These are phyloP conservation scores for Delonix regia DNA, from an alignment of 306 rosid species.

Conservation along the genomic window DNA sequence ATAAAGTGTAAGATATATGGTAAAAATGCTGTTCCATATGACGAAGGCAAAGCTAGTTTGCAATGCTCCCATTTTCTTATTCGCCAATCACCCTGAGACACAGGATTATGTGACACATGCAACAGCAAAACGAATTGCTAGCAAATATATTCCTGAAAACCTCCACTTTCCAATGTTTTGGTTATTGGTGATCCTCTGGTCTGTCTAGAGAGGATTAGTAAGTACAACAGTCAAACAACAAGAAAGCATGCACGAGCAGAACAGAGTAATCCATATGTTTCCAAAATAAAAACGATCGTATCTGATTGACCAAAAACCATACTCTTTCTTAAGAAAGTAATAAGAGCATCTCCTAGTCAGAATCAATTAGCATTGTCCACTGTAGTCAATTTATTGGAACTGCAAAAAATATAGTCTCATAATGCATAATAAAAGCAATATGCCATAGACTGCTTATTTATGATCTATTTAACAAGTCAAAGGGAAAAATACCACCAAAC, in stretches of 20 bases:
- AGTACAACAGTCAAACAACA: not conserved
- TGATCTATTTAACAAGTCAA: slow-evolving; percentile 15
- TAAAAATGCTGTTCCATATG: slow-evolving; percentile 9
- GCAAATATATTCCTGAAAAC: not conserved
- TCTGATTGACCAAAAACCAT: not conserved
- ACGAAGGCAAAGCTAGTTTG: slow-evolving; percentile 1
- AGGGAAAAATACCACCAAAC: slow-evolving; percentile 6
- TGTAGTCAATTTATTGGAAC: slow-evolving; percentile 3
- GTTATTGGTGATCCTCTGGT: slow-evolving; percentile 21
- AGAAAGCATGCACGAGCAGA: not conserved
- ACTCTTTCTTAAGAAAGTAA: slow-evolving; percentile 20
- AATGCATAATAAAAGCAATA: slow-evolving; percentile 25
- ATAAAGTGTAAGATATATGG: slow-evolving; percentile 5
- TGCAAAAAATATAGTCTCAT: not conserved
- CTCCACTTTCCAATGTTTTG: not conserved
- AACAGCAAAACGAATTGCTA: slow-evolving; percentile 11
- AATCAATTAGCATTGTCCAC: slow-evolving; percentile 11
- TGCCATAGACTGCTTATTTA: slow-evolving; percentile 7
- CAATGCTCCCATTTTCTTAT: slow-evolving; percentile 13
- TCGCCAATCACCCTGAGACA: slow-evolving; percentile 12
- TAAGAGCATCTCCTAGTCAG: slow-evolving; percentile 5
- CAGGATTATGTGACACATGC: slow-evolving; percentile 8
- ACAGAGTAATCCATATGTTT: not conserved
- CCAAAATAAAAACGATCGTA: not conserved
- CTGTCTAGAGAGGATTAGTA: not conserved